These are phyloP conservation scores for Eucalyptus pumila DNA, from an alignment of 345 rosid species.

Conservation along the genomic window DNA sequence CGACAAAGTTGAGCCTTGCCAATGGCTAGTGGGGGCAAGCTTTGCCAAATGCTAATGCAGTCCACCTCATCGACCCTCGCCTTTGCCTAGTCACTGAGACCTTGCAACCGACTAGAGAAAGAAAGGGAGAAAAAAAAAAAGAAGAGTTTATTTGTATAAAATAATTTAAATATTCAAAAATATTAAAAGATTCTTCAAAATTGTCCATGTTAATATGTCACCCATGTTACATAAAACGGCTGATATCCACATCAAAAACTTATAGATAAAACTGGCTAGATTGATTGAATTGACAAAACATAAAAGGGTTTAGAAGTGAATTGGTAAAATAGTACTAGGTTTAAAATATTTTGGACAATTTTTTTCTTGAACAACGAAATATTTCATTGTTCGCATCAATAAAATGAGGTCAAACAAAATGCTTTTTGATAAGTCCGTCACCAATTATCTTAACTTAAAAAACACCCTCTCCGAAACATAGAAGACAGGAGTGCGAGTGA, in stretches of 20 bases:
- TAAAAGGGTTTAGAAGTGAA: rapidly evolving
- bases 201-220: rapidly evolving
- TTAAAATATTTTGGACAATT: too few species aligned
- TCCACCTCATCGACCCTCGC: rapidly evolving
- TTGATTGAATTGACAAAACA: rapidly evolving
- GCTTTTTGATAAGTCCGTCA: neutral
- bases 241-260: rapidly evolving
- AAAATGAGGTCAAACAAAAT: neutral
- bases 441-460: neutral
- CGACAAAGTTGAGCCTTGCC: rapidly evolving
- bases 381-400: neutral
- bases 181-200: too few species aligned
- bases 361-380: neutral
- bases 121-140: too few species aligned
- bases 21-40: too few species aligned
- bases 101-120: rapidly evolving
- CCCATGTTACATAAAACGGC: rapidly evolving
- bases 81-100: too few species aligned
- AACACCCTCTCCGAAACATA: neutral
- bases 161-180: too few species aligned
- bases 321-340: too few species aligned
- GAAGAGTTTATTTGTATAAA: rapidly evolving
- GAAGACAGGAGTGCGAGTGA: neutral
- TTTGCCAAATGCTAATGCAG: rapidly evolving
- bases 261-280: rapidly evolving